phyloP scores from a whole-genome alignment of 2,329 filamentous ascomycete genomes.

The Pseudogymnoascus sp. region DNA sequence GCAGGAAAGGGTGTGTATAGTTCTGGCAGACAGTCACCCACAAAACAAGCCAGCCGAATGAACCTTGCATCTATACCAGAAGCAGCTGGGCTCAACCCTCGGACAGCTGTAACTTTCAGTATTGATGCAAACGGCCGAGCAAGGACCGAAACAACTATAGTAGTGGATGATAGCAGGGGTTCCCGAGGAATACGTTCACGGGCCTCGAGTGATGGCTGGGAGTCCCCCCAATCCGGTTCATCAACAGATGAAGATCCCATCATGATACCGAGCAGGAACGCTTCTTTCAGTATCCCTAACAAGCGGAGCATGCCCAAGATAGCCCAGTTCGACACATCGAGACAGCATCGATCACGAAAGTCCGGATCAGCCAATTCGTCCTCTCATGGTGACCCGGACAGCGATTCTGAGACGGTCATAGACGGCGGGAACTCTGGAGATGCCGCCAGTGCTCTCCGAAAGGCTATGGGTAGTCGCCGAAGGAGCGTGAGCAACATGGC shows the following conservation, averaged over 20 bases:
- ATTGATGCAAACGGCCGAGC: conserved; percentile 53
- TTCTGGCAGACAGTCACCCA: conserved; percentile 36
- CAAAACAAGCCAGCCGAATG: conserved; percentile 40
- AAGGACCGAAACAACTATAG: conserved; percentile 25
- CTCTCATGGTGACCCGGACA: conserved; percentile 24
- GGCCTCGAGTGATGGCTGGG: conserved; percentile 31
- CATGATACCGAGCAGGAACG: conserved; percentile 52
- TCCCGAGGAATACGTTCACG: conserved; percentile 9
- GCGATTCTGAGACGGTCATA: conserved; percentile 52
- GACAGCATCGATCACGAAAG: conserved; percentile 16
- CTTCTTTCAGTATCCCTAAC: conserved; percentile 39
- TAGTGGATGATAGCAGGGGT: conserved; percentile 20
- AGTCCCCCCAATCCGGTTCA: conserved; percentile 41
- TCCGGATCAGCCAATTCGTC: conserved; percentile 20
- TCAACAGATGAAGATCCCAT: conserved; percentile 59
- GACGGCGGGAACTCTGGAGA: conserved; percentile 44
- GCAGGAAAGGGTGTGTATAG: conserved; percentile 12
- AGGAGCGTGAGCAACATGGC: conserved; percentile 10
- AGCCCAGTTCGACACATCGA: conserved; percentile 21
- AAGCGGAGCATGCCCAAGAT: conserved; percentile 21
- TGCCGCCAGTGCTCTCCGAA: conserved; percentile 52
- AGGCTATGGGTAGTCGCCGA: conserved; percentile 34
- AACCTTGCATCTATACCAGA: conserved; percentile 54
- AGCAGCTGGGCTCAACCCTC: conserved; percentile 25
- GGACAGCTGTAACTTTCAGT: conserved; percentile 53